Evolutionary conservation across 192 early-diverging fungal genomes (phyloP), one percentile per base, ranked within the genome.

Genomic region (Gigaspora rosea): DNA sequence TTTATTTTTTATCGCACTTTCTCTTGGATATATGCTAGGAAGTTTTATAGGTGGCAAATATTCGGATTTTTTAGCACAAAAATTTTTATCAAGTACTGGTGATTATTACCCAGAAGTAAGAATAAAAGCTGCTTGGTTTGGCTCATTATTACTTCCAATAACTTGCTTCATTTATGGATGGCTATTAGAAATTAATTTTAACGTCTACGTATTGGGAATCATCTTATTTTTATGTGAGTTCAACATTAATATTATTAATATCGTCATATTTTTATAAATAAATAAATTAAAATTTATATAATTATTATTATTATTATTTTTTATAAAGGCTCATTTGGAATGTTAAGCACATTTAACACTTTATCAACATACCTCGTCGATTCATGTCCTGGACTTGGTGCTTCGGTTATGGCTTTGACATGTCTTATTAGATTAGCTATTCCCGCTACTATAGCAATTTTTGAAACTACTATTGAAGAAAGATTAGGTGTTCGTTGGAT

Each of bases 21-120:
- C 83, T 8, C 4, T 80, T 16, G 88, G 86, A 11, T 80, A 75
- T 7, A 71, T 83, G 6, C 12, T 82, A 15, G 86, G 88, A 10
- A 81, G 84, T 11, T 63, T 84, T 18, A 32, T 82, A 8, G 79
- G 72, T 12, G 87, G 87, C 12, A 75, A 74, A 35, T 83, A 83
- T 52, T 80, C 82, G 3, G 82, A 83, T 54, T 81, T 75, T 47
- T 75, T 83, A 18, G 61, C 81, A 63, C 8, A 13, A 5, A n/a
- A 56, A 83, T 10, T 7, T 7, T 22, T 16, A 50, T 7, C 7
- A 49, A 36, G 4, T 47, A 4, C 41, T 79, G 52, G 56, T 68
- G 2, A 7, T 41, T 41, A 41, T 41, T 70, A 65, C 50, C 22
- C 68, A 13, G 68, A 70, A 77, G 49, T 79, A 18, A 70, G 68